phyloP scores from a whole-genome alignment of 352 stramenopile genomes.

The Globisporangium paroecandrum region DNA sequence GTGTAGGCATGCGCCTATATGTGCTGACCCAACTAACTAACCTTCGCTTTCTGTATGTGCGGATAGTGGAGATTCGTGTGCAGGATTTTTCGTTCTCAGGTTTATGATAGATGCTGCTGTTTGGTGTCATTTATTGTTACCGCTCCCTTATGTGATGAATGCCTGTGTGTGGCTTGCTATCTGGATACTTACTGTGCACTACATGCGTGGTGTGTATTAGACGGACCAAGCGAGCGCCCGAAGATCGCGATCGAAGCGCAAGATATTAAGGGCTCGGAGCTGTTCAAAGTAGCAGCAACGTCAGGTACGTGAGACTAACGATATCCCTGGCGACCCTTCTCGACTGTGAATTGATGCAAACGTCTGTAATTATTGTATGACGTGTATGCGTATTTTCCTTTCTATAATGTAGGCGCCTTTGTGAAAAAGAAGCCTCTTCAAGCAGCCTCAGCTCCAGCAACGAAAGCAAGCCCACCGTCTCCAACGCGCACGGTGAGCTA shows the following conservation, averaged over 20 bases:
- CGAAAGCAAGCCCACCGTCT: not conserved
- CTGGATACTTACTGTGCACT: not conserved
- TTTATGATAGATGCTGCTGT: slow-evolving; percentile 15
- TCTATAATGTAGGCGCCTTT: not conserved
- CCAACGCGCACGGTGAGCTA: slow-evolving; percentile 5
- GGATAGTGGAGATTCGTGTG: slow-evolving; percentile 54
- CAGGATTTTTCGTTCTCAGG: slow-evolving; percentile 68
- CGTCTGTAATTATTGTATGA: no score
- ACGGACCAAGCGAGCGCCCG: slow-evolving; percentile 37
- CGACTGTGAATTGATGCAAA: no score
- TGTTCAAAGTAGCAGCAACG: slow-evolving; percentile 11
- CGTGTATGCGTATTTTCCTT: not conserved
- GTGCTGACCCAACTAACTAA: not conserved
- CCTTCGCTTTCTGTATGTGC: not conserved
- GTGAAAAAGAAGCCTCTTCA: not conserved
- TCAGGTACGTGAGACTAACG: slow-evolving; percentile 1
- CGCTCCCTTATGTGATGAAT: not conserved
- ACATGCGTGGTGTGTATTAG: slow-evolving; percentile 16
- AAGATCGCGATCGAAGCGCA: slow-evolving; percentile 49
- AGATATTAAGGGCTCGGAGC: slow-evolving; percentile 55
- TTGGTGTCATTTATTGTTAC: not conserved
- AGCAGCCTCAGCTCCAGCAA: not conserved
- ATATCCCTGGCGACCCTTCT: no score
- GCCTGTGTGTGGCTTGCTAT: not conserved
- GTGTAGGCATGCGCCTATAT: not conserved